phyloP scores from a whole-genome alignment of 495 filamentous ascomycete genomes.

The Penicillium soppii region DNA sequence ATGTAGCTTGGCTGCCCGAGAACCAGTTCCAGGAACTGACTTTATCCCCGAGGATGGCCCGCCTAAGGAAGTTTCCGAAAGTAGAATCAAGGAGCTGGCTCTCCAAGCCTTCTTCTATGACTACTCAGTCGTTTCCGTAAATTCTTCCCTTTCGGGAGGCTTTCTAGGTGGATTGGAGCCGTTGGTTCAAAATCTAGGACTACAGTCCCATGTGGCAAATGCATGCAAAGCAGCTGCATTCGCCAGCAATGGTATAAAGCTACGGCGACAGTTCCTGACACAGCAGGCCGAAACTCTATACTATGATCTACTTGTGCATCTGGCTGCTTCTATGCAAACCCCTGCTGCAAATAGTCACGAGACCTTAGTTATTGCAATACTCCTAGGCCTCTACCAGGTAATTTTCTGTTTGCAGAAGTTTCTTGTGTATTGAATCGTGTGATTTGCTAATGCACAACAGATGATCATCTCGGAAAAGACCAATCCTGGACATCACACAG shows the following conservation, averaged over 20 bases:
- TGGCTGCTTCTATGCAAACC: constrained; percentile 19
- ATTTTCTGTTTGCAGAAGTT: background rate
- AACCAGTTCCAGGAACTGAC: constrained; percentile 14
- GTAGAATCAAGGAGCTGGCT: constrained; percentile 19
- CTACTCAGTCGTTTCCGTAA: constrained; percentile 20
- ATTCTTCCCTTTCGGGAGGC: constrained; percentile 21
- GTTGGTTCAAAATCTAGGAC: constrained; percentile 15
- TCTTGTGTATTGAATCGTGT: background rate
- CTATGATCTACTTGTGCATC: constrained; percentile 23
- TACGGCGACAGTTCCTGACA: constrained; percentile 19
- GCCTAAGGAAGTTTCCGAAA: constrained; percentile 20
- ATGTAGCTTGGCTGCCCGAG: constrained; percentile 24
- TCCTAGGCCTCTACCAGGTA: constrained; percentile 35
- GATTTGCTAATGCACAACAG: constrained; percentile 11
- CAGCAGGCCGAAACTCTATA: constrained; percentile 22
- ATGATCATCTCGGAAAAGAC: constrained; percentile 20
- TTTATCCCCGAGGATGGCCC: constrained; percentile 16
- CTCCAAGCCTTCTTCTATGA: constrained; percentile 35
- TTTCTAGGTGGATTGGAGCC: constrained; percentile 28
- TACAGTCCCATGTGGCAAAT: constrained; percentile 22
- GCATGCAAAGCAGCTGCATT: constrained; percentile 30
- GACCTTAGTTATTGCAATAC: constrained; percentile 8
- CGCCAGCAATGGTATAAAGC: constrained; percentile 24
- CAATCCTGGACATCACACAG: constrained; percentile 19
- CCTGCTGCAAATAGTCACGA: constrained; percentile 10